Percentiles rank a stretch among this genome's conserved stretches.
These are phyloP conservation scores for Synchytrium microbalum DNA, from an alignment of 371 early-diverging fungal species.

Conservation along the genomic window DNA sequence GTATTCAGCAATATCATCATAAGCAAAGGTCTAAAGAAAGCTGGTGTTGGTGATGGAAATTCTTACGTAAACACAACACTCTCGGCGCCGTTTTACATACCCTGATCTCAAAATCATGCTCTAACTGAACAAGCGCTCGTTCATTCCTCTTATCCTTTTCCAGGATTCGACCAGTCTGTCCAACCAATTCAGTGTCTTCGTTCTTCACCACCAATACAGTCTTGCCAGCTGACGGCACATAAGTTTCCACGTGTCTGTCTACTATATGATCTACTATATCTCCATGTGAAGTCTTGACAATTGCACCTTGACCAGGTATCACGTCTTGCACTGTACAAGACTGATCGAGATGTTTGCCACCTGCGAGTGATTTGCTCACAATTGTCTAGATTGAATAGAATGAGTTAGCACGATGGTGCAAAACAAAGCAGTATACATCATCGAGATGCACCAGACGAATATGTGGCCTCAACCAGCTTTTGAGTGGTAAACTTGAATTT, in stretches of 20 bases:
- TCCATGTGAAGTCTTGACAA: slow-evolving; percentile 13
- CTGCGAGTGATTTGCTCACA: slow-evolving; percentile 10
- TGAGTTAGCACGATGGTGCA: too few species aligned
- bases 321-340: slow-evolving; percentile 25
- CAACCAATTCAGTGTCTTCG: slow-evolving; percentile 9
- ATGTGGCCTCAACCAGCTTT: slow-evolving; percentile 25
- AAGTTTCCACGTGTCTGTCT: slow-evolving; percentile 23
- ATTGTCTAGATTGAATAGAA: too few species aligned
- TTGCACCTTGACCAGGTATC: slow-evolving; percentile 9
- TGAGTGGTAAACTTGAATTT: neutral
- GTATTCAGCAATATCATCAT: slow-evolving; percentile 20
- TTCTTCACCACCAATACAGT: slow-evolving; percentile 16
- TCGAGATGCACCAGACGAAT: slow-evolving; percentile 19
- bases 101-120: slow-evolving; percentile 16
- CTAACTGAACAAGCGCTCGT: slow-evolving; percentile 17
- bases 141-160: slow-evolving; percentile 16
- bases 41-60: slow-evolving; percentile 4
- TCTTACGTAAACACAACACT: slow-evolving; percentile 5
- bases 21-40: slow-evolving; percentile 9
- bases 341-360: slow-evolving; percentile 15
- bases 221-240: slow-evolving; percentile 16
- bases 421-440: too few species aligned
- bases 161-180: slow-evolving; percentile 14
- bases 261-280: slow-evolving; percentile 15
- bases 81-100: neutral